Base-by-base conservation (phyloP, 2,329 filamentous ascomycete species). In the Zasmidium angulare region DNA sequence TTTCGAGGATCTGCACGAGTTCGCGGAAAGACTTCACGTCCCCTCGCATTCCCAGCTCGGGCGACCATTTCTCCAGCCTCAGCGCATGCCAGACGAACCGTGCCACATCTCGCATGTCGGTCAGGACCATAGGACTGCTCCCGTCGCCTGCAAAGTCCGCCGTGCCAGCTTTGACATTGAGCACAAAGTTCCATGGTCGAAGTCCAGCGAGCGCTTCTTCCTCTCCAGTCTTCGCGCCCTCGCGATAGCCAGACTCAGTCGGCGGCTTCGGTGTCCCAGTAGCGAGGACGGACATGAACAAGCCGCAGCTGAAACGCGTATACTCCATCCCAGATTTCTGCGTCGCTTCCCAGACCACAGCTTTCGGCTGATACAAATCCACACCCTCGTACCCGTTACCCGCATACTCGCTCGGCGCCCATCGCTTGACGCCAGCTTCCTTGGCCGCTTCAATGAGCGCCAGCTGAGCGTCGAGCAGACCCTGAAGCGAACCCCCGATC, bases 341-440 rank as follows among this genome's bases (percentile, higher is more conserved):
- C 11, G 63, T 61, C 0, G 64, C 67, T 7, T 65, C 52, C 67
- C 69, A 70, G 1, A 71, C 69, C 1, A 54, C 55, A 4, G 58
- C 61, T 56, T 73, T 72, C 12, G 55, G 51, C 6, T 47, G 53
- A 51, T 68, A 72, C 20, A 68, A 31, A 36, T 71, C 68, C 14
- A 71, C 56, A 19, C 62, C 64, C n/a, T 67, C 65, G 50, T 69
- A 66, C 3, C 57, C 58, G 1, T 29, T 40, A 3, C 63, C 58
- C 1, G 69, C 79, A 62, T 79, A 88, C 63, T 89, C 86, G 48
- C 81, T 83, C 1, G 85, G 84, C 0, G 86, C 78, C 66, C 84
- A 87, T 6, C 84, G 79, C 64, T 81, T 81, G 7, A 88, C 85
- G 0, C 84, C 83, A 0, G 84, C 84, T 6, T 81, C 80, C 40